phyloP scores from a whole-genome alignment of 768 basidiomycete genomes.

The Russula griseocarnosa region DNA sequence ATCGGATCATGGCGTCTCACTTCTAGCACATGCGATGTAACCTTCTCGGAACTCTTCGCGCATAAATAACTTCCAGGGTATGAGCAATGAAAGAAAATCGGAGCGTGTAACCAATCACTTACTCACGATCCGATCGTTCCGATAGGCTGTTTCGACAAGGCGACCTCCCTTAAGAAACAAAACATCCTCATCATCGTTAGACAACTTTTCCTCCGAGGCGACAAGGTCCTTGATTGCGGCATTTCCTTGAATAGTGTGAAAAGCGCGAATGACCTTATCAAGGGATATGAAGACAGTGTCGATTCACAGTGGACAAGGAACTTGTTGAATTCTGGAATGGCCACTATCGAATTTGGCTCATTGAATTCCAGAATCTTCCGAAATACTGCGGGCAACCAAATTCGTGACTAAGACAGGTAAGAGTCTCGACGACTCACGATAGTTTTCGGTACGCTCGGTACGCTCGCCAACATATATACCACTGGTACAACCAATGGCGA shows the following conservation, averaged over 20 bases:
- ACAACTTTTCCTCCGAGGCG: neutral
- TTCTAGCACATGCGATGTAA: too few species aligned
- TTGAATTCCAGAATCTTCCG: conserved; percentile 1
- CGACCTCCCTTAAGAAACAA: neutral
- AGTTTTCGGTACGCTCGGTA: neutral
- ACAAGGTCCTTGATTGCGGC: neutral
- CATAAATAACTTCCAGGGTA: conserved; percentile 1
- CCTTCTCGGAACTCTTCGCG: neutral
- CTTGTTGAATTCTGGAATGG: conserved; percentile 9
- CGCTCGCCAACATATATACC: conserved; percentile 3
- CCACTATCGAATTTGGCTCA: conserved; percentile 2
- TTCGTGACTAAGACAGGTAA: neutral
- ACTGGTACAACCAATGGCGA: conserved; percentile 2
- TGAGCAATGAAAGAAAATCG: neutral
- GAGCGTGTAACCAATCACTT: neutral
- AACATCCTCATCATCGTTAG: neutral
- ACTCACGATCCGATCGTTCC: neutral
- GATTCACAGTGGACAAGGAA: conserved; percentile 7
- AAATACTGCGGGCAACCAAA: neutral
- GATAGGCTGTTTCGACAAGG: neutral
- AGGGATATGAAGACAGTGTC: conserved; percentile 2
- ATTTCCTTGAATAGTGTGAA: neutral
- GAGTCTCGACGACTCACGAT: conserved; percentile 1
- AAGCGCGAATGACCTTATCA: neutral
- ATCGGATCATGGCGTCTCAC: too few species aligned